Percentiles rank a stretch among this genome's conserved stretches.
Evolutionary conservation across 202 grass and related monocot species (phyloP).

Genomic region (Saccharum hybrid): DNA sequence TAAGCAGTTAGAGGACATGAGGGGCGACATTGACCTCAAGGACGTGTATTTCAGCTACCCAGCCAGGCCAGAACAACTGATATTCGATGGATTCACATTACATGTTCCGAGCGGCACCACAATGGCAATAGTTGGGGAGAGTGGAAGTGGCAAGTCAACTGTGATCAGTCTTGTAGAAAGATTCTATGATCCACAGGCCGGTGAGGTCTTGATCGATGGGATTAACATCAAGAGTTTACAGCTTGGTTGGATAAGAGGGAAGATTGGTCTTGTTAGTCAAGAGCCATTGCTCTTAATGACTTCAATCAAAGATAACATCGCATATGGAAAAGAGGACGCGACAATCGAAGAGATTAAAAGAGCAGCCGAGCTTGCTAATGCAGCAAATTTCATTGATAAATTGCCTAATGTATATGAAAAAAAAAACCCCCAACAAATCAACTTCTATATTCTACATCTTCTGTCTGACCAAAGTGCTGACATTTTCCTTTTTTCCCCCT

Average conservation of each 20-base stretch:
- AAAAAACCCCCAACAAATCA: conserved; percentile 1
- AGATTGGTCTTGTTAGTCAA: conserved; percentile 86
- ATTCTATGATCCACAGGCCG: conserved; percentile 81
- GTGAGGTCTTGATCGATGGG: conserved; percentile 78
- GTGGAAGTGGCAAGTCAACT: conserved; percentile 84
- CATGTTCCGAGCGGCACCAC: conserved; percentile 64
- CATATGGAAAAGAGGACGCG: conserved; percentile 76
- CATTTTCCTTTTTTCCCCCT: not conserved
- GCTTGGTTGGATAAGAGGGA: conserved; percentile 67
- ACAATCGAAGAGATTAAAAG: conserved; percentile 49
- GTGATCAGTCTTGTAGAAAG: conserved; percentile 83
- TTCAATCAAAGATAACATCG: conserved; percentile 81
- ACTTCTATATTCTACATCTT: not conserved
- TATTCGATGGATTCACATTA: conserved; percentile 84
- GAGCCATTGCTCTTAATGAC: conserved; percentile 82
- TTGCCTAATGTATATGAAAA: conserved; percentile 65
- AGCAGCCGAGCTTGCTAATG: conserved; percentile 74
- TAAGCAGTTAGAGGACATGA: conserved; percentile 63
- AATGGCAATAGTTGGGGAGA: conserved; percentile 88
- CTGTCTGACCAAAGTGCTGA: not conserved
- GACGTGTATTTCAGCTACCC: conserved; percentile 81
- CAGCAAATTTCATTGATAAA: conserved; percentile 82
- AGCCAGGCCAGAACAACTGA: conserved; percentile 65
- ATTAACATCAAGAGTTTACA: conserved; percentile 70
- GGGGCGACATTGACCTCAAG: conserved; percentile 72